These are phyloP conservation scores for Trichothecium sympodiale DNA, from an alignment of 2,329 filamentous ascomycete species.

Conservation along the genomic window DNA sequence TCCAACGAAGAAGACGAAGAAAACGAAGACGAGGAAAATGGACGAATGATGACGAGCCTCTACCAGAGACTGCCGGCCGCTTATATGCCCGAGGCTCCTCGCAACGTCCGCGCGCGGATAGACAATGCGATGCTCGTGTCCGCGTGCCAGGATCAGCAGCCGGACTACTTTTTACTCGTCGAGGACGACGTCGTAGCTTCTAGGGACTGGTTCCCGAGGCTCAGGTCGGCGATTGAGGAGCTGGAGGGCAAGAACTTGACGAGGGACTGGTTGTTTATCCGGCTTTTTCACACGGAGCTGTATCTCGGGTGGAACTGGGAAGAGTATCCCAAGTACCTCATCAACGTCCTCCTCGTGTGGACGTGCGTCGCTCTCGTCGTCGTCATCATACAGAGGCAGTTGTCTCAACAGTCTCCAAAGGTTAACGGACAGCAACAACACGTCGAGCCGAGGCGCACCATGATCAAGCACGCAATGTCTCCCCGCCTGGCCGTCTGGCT, in stretches of 20 bases:
- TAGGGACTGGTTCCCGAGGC: constrained; percentile 19
- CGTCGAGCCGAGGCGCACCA: too few species aligned
- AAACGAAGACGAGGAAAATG: neutral
- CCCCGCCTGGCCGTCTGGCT: constrained; percentile 18
- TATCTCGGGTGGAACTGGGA: constrained; percentile 27
- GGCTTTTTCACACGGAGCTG: constrained; percentile 26
- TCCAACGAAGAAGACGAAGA: constrained; percentile 6
- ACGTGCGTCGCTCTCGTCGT: constrained; percentile 13
- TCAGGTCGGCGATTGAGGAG: constrained; percentile 14
- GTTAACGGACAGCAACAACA: too few species aligned
- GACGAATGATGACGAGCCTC: too few species aligned
- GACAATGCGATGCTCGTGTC: constrained; percentile 22
- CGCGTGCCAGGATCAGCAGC: constrained; percentile 14
- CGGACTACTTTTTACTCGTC: constrained; percentile 23
- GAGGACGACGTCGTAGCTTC: constrained; percentile 25
- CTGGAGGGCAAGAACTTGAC: constrained; percentile 13
- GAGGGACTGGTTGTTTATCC: constrained; percentile 22
- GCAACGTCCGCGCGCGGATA: constrained; percentile 13
- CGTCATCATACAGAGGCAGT: too few species aligned
- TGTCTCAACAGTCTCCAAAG: too few species aligned
- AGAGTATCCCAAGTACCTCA: constrained; percentile 18
- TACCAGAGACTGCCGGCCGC: constrained; percentile 9
- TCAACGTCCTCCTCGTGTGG: constrained; percentile 13
- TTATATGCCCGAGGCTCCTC: constrained; percentile 10
- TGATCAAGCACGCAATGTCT: constrained; percentile 14